phyloP scores from a whole-genome alignment of 2,329 filamentous ascomycete species.

The Hymenoscyphus linearis region DNA sequence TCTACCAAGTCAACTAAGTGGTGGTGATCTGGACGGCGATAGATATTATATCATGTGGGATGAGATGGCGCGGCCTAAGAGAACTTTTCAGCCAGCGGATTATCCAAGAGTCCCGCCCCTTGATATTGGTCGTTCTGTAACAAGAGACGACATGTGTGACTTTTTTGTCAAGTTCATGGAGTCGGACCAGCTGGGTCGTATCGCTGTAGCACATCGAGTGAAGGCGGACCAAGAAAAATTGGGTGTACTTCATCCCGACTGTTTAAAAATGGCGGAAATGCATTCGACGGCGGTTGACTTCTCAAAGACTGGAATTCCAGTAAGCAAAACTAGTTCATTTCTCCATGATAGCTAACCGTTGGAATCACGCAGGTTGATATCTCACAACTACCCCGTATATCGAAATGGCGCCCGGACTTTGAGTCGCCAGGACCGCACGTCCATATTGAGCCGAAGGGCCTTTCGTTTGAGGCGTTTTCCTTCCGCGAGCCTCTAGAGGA shows the following conservation, averaged over 20 bases:
- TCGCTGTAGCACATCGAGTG: slow-evolving; percentile 59
- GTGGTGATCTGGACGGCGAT: slow-evolving; percentile 81
- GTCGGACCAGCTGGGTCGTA: slow-evolving; percentile 59
- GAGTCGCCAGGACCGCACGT: slow-evolving; percentile 45
- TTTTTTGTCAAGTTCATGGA: slow-evolving; percentile 80
- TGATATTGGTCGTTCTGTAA: slow-evolving; percentile 57
- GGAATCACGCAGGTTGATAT: slow-evolving; percentile 22
- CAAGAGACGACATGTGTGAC: slow-evolving; percentile 61
- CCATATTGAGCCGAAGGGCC: slow-evolving; percentile 33
- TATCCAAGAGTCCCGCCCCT: slow-evolving; percentile 56
- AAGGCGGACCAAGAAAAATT: slow-evolving; percentile 50
- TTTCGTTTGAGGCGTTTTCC: slow-evolving; percentile 16
- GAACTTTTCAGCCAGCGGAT: slow-evolving; percentile 55
- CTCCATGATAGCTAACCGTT: not conserved
- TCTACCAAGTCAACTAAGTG: slow-evolving; percentile 71
- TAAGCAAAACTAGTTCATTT: slow-evolving; percentile 28
- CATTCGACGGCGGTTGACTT: slow-evolving; percentile 71
- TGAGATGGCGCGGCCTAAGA: slow-evolving; percentile 39
- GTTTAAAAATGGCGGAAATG: slow-evolving; percentile 49
- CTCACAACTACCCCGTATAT: slow-evolving; percentile 23
- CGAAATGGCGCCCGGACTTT: slow-evolving; percentile 43
- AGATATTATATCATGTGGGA: slow-evolving; percentile 79
- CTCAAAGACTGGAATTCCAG: slow-evolving; percentile 65
- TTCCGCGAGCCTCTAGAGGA: slow-evolving; percentile 27
- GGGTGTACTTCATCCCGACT: slow-evolving; percentile 44